phyloP scores from a whole-genome alignment of 2,329 filamentous ascomycete species.

The Neonectria hederae region DNA sequence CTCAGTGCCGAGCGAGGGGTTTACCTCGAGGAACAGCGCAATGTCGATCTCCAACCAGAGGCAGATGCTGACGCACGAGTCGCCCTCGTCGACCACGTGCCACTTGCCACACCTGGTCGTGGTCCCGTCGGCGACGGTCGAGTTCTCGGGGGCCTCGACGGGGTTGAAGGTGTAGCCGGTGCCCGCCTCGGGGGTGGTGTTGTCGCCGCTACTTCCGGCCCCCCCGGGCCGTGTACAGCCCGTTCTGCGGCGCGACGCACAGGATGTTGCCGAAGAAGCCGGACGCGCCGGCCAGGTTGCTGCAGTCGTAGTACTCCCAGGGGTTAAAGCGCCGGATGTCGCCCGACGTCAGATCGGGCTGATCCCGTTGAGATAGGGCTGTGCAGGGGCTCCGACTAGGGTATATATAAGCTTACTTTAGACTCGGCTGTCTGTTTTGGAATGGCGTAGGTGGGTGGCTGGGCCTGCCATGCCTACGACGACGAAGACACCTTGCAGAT shows the following conservation, averaged over 20 bases:
- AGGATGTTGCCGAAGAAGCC: slow-evolving; percentile 5
- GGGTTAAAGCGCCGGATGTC: slow-evolving; percentile 12
- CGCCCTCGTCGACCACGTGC: background rate
- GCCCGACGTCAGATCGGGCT: background rate
- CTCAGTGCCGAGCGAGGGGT: slow-evolving; percentile 19
- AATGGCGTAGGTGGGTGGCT: too few species aligned
- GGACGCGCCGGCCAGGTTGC: slow-evolving; percentile 1
- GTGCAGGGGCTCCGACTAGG: too few species aligned
- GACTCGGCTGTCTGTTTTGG: too few species aligned
- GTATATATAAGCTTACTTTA: too few species aligned
- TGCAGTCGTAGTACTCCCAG: slow-evolving; percentile 10
- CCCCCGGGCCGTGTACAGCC: background rate
- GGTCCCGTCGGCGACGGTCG: slow-evolving; percentile 5
- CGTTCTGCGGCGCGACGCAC: slow-evolving; percentile 2
- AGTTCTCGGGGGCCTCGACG: slow-evolving; percentile 3
- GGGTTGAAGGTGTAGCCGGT: slow-evolving; percentile 3
- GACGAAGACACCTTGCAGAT: slow-evolving; percentile 18
- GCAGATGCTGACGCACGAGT: slow-evolving; percentile 17
- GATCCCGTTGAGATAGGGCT: too few species aligned
- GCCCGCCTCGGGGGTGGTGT: background rate
- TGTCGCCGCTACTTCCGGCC: slow-evolving; percentile 1
- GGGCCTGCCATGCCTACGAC: slow-evolving; percentile 11
- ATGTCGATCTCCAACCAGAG: slow-evolving; percentile 21
- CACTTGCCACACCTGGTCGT: slow-evolving; percentile 9
- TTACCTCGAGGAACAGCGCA: slow-evolving; percentile 17